Base-by-base conservation (phyloP, 306 rosid genomes). In the Vigna trinervia region DNA sequence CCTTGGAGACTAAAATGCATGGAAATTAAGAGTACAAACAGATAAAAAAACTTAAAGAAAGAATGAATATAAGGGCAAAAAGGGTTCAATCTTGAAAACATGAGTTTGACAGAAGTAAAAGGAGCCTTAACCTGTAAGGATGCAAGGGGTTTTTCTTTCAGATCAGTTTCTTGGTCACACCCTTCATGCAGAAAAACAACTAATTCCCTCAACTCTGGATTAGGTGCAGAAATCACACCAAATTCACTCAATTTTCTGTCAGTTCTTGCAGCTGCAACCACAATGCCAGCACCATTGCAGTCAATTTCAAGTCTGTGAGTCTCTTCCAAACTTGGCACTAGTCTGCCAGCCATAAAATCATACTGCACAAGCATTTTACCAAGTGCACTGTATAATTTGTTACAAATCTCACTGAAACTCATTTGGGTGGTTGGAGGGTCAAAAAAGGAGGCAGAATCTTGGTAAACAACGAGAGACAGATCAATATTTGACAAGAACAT, bases 401-500 rank as follows among this genome's bases (percentile, higher is more conserved):
- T 15, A 32, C 73, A 84, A 52, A 79, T 81, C 75, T 89, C 87
- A 46, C 71, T 38, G 38, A 80, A 87, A 32, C 62, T 64, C 73
- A 83, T 85, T 68, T 66, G 60, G 52, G 4, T 68, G 12, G 59
- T 81, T 69, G 87, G 86, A 58, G 85, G 85, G 46, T 86, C 87
- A 64, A 89, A 87, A 72, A 87, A 89, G 10, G 88, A 85, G 8
- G 84, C 81, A 36, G 90, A 80, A 11, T 89, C 86, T 62, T 80
- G 88, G 80, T 85, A 84, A 62, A 84, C 89, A 28, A 88, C 90
- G 11, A 90, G 86, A 6, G 89, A 60, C 13, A 84, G 11, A 47
- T 90, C 90, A 62, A 89, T 89, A 48, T 89, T 89, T 26, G 91
- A 85, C 48, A 87, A 81, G 75, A 89, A 87, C 65, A 87, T 75